Conservation (phyloP, 768 basidiomycete species). For the Neoboletus brunneissimus region DNA sequence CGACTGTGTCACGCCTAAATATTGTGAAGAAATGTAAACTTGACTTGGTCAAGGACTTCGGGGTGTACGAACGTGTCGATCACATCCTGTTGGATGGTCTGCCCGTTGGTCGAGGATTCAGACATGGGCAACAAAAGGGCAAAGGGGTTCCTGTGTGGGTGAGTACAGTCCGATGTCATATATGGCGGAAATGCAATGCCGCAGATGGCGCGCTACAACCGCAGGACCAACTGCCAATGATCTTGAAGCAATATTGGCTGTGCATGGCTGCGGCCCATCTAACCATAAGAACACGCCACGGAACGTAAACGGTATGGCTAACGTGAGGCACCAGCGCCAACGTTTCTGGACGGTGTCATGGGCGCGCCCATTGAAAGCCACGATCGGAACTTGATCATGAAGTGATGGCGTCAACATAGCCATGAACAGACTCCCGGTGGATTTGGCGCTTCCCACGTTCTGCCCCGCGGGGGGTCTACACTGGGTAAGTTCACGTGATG, state of each 20-base stretch:
- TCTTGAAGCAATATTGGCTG: neutral
- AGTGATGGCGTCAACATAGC: neutral
- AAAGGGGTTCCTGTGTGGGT: neutral
- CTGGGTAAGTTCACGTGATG: neutral
- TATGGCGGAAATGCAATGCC: neutral
- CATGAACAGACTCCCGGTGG: neutral
- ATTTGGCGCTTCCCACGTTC: neutral
- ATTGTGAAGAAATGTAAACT: neutral
- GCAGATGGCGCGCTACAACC: neutral
- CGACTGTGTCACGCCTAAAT: slow-evolving; percentile 8
- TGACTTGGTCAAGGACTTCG: neutral
- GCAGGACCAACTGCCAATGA: neutral
- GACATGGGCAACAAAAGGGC: slow-evolving; percentile 2
- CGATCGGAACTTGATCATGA: neutral
- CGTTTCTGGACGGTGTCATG: neutral
- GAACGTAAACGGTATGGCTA: neutral
- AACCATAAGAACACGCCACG: neutral
- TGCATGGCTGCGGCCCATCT: neutral
- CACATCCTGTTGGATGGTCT: neutral
- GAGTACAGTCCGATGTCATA: neutral
- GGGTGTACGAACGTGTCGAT: neutral
- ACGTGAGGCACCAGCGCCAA: neutral
- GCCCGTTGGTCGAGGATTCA: neutral
- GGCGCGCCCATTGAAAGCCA: neutral
- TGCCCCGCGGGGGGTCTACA: neutral